A percentile compares a stretch with the other conserved stretches of the same genome.
phyloP scores from a whole-genome alignment of 176 grass and related monocot genomes.

The Poa pratensis region DNA sequence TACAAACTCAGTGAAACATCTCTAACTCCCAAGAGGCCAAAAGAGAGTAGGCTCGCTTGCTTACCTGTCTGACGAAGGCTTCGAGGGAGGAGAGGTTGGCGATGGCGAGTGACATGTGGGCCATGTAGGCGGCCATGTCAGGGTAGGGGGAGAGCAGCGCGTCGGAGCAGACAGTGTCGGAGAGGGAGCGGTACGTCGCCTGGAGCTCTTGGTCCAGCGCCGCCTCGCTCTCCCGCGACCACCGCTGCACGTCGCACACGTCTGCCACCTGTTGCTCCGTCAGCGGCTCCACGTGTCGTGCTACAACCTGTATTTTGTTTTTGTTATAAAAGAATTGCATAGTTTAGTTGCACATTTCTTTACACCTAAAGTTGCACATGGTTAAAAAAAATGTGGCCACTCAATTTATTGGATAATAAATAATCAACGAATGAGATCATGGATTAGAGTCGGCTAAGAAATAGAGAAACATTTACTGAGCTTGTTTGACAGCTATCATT shows the following conservation, averaged over 20 bases:
- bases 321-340: not conserved
- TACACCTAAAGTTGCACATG: not conserved
- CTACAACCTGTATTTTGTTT: conserved; percentile 10
- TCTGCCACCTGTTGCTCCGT: conserved; percentile 50
- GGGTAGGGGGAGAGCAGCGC: conserved; percentile 35
- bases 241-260: conserved; percentile 51
- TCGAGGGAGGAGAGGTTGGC: conserved; percentile 62
- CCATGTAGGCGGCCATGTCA: conserved; percentile 60
- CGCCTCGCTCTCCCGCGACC: conserved; percentile 51
- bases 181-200: conserved; percentile 46
- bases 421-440: too few relatives aligned
- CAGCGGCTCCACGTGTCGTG: conserved; percentile 48
- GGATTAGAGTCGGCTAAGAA: too few relatives aligned
- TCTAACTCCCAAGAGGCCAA: not conserved
- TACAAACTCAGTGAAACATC: not conserved
- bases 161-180: conserved; percentile 50
- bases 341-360: not conserved
- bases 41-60: not conserved
- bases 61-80: conserved; percentile 60
- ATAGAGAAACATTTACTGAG: too few relatives aligned
- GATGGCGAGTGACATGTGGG: conserved; percentile 62
- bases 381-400: too few relatives aligned
- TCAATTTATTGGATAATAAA: too few relatives aligned
- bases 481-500: too few relatives aligned
- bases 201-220: conserved; percentile 56